Percentiles rank a stretch among this genome's conserved stretches.
Evolutionary conservation across 768 basidiomycete species (phyloP).

Genomic region (Lanmaoa pseudosensibilis): DNA sequence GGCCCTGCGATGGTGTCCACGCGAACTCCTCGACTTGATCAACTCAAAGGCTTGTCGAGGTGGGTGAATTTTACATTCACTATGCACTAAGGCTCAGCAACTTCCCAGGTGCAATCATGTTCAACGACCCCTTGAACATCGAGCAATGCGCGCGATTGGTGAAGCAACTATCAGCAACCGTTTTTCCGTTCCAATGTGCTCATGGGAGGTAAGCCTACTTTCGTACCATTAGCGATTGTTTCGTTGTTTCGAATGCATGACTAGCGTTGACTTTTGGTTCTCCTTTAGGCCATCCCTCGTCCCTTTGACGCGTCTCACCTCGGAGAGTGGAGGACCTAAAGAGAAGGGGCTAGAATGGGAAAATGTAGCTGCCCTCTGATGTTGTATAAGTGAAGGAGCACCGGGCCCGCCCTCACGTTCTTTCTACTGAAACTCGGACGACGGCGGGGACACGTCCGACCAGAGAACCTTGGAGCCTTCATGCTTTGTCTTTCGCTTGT

Average conservation of each 20-base stretch:
- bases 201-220: slow-evolving; percentile 69
- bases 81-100: slow-evolving; percentile 1
- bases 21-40: slow-evolving; percentile 74
- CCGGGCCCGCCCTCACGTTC: neutral
- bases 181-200: slow-evolving; percentile 93
- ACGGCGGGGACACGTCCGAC: neutral
- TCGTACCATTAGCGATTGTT: neutral
- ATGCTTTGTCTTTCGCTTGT: neutral
- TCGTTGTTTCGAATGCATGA: neutral
- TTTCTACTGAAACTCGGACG: neutral
- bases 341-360: slow-evolving; percentile 26
- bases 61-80: slow-evolving; percentile 34
- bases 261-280: neutral
- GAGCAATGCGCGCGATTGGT: slow-evolving; percentile 75
- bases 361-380: slow-evolving; percentile 21
- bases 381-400: neutral
- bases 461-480: neutral
- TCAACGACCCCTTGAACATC: slow-evolving; percentile 74
- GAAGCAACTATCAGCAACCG: slow-evolving; percentile 61
- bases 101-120: slow-evolving; percentile 89
- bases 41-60: slow-evolving; percentile 98
- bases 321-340: slow-evolving; percentile 11
- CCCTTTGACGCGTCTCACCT: slow-evolving; percentile 41
- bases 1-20: slow-evolving; percentile 81
- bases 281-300: slow-evolving; percentile 52